A percentile compares a stretch with the other conserved stretches of the same genome.
These are phyloP conservation scores for Rubia yunnanensis DNA, from an alignment of 257 asterid genomes.

Conservation along the genomic window DNA sequence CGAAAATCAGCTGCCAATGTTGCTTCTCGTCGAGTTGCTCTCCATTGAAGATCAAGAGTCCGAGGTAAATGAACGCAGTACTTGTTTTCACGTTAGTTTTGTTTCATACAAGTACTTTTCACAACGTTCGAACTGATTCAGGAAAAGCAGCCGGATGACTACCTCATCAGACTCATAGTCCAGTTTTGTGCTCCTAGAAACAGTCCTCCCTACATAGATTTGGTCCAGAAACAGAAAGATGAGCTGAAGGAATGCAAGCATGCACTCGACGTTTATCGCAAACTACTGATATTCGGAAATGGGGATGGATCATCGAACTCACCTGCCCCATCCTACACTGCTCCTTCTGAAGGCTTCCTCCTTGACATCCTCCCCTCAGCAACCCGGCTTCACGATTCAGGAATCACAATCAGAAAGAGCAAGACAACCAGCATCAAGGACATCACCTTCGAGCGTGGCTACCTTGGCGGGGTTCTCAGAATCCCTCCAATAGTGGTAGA, in stretches of 20 bases:
- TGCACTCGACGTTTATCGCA: constrained; percentile 26
- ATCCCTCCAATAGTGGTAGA: constrained; percentile 41
- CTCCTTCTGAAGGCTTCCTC: neutral
- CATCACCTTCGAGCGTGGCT: constrained; percentile 23
- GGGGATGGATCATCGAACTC: neutral
- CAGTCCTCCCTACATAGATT: neutral
- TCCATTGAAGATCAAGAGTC: neutral
- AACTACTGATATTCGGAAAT: neutral
- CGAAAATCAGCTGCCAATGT: neutral
- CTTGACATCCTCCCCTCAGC: constrained; percentile 42
- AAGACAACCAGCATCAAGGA: constrained; percentile 29
- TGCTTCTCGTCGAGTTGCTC: neutral
- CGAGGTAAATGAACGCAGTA: too few relatives aligned
- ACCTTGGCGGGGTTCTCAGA: constrained; percentile 24
- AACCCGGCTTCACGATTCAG: constrained; percentile 48
- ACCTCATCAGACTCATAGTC: neutral
- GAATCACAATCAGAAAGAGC: constrained; percentile 30
- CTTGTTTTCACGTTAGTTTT: too few relatives aligned
- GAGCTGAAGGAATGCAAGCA: constrained; percentile 20
- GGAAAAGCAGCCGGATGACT: neutral
- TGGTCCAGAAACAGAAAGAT: neutral
- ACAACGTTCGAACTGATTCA: neutral
- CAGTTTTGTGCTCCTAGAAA: neutral
- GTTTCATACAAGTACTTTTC: neutral
- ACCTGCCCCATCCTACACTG: neutral